Percentiles rank a stretch among this genome's conserved stretches.
Conservation (phyloP, 225 moss, liverwort and hornwort genomes). For the Asterella californica region DNA sequence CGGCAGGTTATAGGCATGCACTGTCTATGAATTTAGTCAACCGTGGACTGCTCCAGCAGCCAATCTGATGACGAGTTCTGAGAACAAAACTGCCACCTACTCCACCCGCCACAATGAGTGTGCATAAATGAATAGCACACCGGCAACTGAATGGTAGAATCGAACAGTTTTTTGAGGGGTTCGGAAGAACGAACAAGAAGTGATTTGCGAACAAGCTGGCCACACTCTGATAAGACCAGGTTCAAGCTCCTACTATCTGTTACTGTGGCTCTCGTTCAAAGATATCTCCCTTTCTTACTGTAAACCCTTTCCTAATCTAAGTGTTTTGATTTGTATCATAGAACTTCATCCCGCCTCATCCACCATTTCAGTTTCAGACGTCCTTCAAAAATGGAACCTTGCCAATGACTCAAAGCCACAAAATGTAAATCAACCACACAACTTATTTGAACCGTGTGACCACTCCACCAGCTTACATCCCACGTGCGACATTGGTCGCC, state of each 20-base stretch:
- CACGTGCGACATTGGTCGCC: constrained; percentile 39
- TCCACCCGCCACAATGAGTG: constrained; percentile 25
- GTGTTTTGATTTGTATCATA: constrained; percentile 28
- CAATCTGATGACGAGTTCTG: constrained; percentile 20
- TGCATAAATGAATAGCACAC: constrained; percentile 17
- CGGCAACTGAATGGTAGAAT: constrained; percentile 18
- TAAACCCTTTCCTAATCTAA: constrained; percentile 33
- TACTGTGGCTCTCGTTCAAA: constrained; percentile 25
- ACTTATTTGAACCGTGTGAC: constrained; percentile 38
- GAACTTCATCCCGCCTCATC: constrained; percentile 38
- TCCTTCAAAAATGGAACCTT: constrained; percentile 40
- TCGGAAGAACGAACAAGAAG: constrained; percentile 33
- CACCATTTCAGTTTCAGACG: constrained; percentile 38
- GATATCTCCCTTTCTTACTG: constrained; percentile 24
- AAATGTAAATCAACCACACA: constrained; percentile 35
- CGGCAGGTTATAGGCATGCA: constrained; percentile 14
- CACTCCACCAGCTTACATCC: constrained; percentile 35
- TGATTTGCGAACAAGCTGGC: constrained; percentile 22
- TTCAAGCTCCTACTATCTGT: constrained; percentile 16
- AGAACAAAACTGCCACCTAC: constrained; percentile 25
- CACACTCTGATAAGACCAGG: constrained; percentile 8
- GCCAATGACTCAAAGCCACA: constrained; percentile 32
- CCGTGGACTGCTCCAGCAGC: constrained; percentile 24
- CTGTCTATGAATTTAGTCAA: constrained; percentile 9
- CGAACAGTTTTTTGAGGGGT: constrained; percentile 22